Base-by-base conservation (phyloP, 768 basidiomycete genomes). In the Mycena filopes region DNA sequence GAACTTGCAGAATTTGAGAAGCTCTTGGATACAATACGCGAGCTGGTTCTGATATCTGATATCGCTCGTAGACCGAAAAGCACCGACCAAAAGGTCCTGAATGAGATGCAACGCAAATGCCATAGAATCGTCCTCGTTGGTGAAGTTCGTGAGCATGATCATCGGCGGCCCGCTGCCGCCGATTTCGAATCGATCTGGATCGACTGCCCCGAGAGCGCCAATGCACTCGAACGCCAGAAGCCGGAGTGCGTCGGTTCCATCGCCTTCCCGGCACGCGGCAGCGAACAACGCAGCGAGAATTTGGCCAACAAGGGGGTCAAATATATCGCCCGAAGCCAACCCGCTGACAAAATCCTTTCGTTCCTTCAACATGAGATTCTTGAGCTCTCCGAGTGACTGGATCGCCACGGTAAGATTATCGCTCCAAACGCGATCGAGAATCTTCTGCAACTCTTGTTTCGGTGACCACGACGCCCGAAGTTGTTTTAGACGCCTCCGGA, bases 11-110 rank as follows among this genome's bases (percentile, higher is more conserved):
- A 95, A 93, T 56, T 84, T 86, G 20, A 97, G 79, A 33, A 99
- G 81, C 71, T 98, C 93, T 79, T 99, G 97, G 41, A 99, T 95
- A 13, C 90, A 91, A 74, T 88, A 98, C 0, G 94, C 96, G 20
- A 99, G 86, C 68, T 92, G 89, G 47, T 84, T 90, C 75, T 99
- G 98, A 70, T 97, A 95, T 67, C 87, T 88, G 72, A 96, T 92
- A 72, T 99, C 97, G 74, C 95, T 97, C 0, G 97, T 96, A 4
- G 96, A 93, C 2, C 93, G 89, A 78, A 95, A 98, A 2, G 94
- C 92, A 23, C 90, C 90, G 20, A 97, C 95, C 3, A 99, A 87
- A 4, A 96, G 84, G 61, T 96, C 89, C 53, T 83, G 81, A 62
- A 99, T 92, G 45, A 99, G 88, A 75, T 97, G 92, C 26, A 95